Evolutionary conservation across 768 basidiomycete genomes (phyloP).

Genomic region (Pisolithus microcarpus): DNA sequence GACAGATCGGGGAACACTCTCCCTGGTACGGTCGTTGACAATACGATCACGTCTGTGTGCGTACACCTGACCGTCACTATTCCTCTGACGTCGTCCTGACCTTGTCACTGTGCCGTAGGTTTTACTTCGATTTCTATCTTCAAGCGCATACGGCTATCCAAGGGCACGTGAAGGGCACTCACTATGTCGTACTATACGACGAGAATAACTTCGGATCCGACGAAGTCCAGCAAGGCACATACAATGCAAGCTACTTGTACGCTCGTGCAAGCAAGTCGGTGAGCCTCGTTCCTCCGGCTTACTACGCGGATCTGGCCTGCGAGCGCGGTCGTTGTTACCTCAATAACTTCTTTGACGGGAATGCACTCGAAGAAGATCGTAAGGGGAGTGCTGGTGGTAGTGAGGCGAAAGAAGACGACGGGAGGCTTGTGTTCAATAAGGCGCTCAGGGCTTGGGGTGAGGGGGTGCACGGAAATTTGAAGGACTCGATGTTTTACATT

Average conservation of each 20-base stretch:
- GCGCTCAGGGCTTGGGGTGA: conserved; percentile 46
- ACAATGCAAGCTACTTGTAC: conserved; percentile 42
- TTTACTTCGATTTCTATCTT: neutral
- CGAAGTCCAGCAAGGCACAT: conserved; percentile 37
- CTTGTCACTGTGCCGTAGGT: conserved; percentile 1
- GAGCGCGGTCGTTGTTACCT: conserved; percentile 43
- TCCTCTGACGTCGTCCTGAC: conserved; percentile 28
- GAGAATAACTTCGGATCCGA: conserved; percentile 40
- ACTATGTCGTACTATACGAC: conserved; percentile 43
- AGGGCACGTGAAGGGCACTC: conserved; percentile 35
- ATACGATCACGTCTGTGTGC: conserved; percentile 37
- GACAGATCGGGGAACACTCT: conserved; percentile 33
- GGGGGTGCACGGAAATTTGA: conserved; percentile 45
- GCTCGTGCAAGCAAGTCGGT: conserved; percentile 39
- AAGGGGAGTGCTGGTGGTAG: conserved; percentile 11
- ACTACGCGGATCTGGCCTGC: conserved; percentile 36
- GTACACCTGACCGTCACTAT: conserved; percentile 39
- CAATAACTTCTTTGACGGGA: conserved; percentile 33
- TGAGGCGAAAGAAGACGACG: conserved; percentile 13
- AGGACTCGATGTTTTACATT: conserved; percentile 66
- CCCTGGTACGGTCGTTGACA: conserved; percentile 44
- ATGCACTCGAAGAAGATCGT: neutral
- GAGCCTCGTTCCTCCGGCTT: conserved; percentile 14
- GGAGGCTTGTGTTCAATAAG: conserved; percentile 28
- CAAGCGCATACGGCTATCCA: conserved; percentile 31